Percentiles rank a stretch among this genome's conserved stretches.
These are phyloP conservation scores for Podospora comata DNA, from an alignment of 495 filamentous ascomycete genomes.

Conservation along the genomic window DNA sequence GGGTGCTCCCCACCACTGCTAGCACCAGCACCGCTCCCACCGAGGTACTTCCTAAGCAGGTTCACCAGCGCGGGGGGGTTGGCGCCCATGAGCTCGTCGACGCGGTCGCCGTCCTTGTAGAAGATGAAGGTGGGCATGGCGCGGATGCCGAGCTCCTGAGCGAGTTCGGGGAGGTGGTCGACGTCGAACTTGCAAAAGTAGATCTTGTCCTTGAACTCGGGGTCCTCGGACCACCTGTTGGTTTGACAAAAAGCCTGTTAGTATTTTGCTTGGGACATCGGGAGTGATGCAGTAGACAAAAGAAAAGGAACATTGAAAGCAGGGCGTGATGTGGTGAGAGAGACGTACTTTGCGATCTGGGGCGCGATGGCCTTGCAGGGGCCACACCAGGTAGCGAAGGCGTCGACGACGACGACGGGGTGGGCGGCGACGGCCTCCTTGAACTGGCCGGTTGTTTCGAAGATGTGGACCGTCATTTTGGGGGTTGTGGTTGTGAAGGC, in stretches of 20 bases:
- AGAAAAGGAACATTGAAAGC: neutral
- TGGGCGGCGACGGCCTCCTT: slow-evolving; percentile 50
- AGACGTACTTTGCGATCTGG: slow-evolving; percentile 54
- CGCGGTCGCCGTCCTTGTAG: slow-evolving; percentile 69
- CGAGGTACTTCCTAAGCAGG: slow-evolving; percentile 23
- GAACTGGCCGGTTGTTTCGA: slow-evolving; percentile 54
- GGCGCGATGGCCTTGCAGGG: slow-evolving; percentile 92
- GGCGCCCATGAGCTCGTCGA: slow-evolving; percentile 74
- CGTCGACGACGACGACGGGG: slow-evolving; percentile 75
- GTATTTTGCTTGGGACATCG: neutral
- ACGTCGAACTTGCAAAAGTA: slow-evolving; percentile 93
- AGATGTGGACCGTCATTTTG: slow-evolving; percentile 46
- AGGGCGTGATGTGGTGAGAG: neutral
- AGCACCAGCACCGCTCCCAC: neutral
- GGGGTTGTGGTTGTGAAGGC: slow-evolving; percentile 42
- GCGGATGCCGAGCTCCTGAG: slow-evolving; percentile 75
- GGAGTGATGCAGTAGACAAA: too few relatives aligned
- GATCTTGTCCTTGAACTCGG: slow-evolving; percentile 45
- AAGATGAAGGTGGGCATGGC: slow-evolving; percentile 94
- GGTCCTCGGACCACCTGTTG: slow-evolving; percentile 52
- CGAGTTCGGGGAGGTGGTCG: slow-evolving; percentile 72
- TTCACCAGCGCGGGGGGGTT: slow-evolving; percentile 50
- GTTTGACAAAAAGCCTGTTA: slow-evolving; percentile 3
- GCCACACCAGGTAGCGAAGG: slow-evolving; percentile 88
- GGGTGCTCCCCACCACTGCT: neutral